Base-by-base conservation (phyloP, 495 filamentous ascomycete genomes). In the Neurospora sp. region DNA sequence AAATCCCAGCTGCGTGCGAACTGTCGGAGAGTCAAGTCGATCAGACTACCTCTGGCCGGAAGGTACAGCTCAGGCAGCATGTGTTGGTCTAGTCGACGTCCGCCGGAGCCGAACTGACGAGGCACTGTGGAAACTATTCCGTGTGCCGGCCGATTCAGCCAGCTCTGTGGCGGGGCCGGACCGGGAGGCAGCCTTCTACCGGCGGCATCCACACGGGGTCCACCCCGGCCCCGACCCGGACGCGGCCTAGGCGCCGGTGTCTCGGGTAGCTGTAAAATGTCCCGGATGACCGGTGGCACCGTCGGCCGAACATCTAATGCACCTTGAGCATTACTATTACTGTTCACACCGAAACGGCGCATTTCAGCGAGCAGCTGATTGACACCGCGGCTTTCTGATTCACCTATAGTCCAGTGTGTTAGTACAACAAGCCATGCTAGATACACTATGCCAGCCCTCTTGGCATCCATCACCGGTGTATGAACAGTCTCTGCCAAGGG, bases 1-100 rank as follows among this genome's bases (percentile, higher is more conserved):
- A 87, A 90, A 3, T 86, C 82, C 92, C 92, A 97, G 70, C 92
- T 86, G n/a, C 77, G 74, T 2, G 88, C 91, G 77, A 96, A 87
- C 8, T 78, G 79, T 73, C 87, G 87, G 35, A 96, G 80, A 22
- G 86, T 74, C 6, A 81, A 80, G 77, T 91, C 88, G 31, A 89
- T 76, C 6, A 95, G 81, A 72, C 87, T 89, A 20, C 80, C 80
- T 69, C 79, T 77, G 3, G 68, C 76, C 2, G 88, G 88, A 8
- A 74, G 37, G 14, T 79, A 81, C 31, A 71, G 69, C 18, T 75
- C 82, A 5, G 84, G 83, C 74, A 85, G 71, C 14, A 77, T 75
- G 70, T 77, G 80, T 37, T 76, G 73, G 20, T 73, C 72, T 20
- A 73, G 72, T 6, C 14, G 22, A 7, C 20, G 41, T 11, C 20